Evolutionary conservation across 257 asterid species (phyloP).

Genomic region (Solanum appendiculatum): DNA sequence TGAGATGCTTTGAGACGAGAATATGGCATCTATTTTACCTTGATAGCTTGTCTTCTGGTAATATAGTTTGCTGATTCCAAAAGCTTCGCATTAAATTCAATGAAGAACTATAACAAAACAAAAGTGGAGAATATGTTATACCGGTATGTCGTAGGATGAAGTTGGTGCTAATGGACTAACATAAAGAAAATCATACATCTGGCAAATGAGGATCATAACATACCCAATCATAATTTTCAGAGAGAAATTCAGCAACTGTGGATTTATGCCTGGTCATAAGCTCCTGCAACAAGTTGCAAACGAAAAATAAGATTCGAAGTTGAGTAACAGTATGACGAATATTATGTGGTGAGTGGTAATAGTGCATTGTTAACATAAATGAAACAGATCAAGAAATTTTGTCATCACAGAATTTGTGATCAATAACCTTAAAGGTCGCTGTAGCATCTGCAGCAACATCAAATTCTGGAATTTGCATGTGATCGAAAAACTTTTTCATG

Average conservation of each 20-base stretch:
- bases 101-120: conserved; percentile 48
- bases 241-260: conserved; percentile 67
- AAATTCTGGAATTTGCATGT: conserved; percentile 76
- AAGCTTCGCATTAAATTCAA: conserved; percentile 76
- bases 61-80: conserved; percentile 80
- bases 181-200: neutral
- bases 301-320: neutral
- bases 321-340: neutral
- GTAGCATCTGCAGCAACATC: conserved; percentile 97
- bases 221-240: conserved; percentile 67
- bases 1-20: neutral
- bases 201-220: neutral
- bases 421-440: conserved; percentile 69
- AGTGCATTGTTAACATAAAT: neutral
- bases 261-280: conserved; percentile 89
- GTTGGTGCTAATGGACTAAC: neutral
- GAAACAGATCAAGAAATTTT: neutral
- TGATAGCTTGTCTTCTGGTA: conserved; percentile 78
- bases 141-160: neutral
- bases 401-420: neutral
- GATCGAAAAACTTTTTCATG: conserved; percentile 59
- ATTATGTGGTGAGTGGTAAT: neutral
- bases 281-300: conserved; percentile 45
- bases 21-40: conserved; percentile 30
- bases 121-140: neutral